Percentiles rank a stretch among this genome's conserved stretches.
Conservation (phyloP, 371 early-diverging fungal genomes). For the Polyrhizophydium stewartii region DNA sequence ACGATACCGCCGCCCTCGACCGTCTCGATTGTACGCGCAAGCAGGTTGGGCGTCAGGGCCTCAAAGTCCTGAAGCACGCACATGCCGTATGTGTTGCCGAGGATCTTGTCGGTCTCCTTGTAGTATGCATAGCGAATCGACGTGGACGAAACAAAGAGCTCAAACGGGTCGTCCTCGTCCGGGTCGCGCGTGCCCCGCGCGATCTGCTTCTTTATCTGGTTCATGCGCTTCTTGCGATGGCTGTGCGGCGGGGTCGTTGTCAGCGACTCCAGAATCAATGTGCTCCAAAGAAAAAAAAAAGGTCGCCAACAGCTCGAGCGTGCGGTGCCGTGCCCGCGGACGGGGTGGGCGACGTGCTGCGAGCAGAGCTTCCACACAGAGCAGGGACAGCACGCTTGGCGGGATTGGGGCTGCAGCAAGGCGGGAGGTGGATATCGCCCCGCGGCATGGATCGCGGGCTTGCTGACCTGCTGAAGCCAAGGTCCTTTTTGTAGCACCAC, state of each 20-base stretch:
- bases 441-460: too few species aligned
- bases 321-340: too few species aligned
- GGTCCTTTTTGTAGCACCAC: conserved; percentile 98
- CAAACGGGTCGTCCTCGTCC: conserved; percentile 94
- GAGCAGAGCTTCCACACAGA: too few species aligned
- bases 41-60: conserved; percentile 95
- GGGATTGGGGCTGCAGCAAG: too few species aligned
- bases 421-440: too few species aligned
- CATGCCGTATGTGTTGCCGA: conserved; percentile 99
- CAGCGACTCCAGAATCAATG: too few species aligned
- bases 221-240: conserved; percentile 95
- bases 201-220: conserved; percentile 86
- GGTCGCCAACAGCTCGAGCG: too few species aligned
- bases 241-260: conserved; percentile 21
- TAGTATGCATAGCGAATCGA: conserved; percentile 97
- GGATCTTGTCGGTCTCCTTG: conserved; percentile 97
- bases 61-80: conserved; percentile 97
- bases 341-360: too few species aligned
- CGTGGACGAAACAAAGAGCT: conserved; percentile 91
- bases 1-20: conserved; percentile 99
- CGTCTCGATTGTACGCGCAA: conserved; percentile 97
- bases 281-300: too few species aligned
- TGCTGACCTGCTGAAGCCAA: conserved; percentile 78
- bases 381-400: too few species aligned
- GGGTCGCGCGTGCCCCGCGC: conserved; percentile 85